A percentile compares a stretch with the other conserved stretches of the same genome.
phyloP scores from a whole-genome alignment of 169 alveolate genomes.

The Eimeria necatrix region DNA sequence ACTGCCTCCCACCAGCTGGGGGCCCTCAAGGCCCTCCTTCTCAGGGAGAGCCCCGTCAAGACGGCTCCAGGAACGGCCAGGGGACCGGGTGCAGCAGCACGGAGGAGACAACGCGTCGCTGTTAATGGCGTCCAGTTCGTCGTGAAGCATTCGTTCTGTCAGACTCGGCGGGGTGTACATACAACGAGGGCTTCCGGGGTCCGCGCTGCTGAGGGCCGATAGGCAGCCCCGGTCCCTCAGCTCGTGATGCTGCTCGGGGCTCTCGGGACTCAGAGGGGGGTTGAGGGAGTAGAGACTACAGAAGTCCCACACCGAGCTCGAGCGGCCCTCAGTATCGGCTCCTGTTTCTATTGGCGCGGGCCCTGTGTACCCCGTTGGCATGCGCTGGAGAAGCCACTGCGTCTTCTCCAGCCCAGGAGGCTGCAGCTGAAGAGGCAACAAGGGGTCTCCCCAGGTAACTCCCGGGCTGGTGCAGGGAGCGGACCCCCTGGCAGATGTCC shows the following conservation, averaged over 20 bases:
- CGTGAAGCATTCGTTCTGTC: not conserved
- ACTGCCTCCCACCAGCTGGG: not conserved
- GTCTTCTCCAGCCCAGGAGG: not conserved
- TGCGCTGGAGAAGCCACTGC: slow-evolving; percentile 3
- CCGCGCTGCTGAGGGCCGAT: not conserved
- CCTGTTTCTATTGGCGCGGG: not conserved
- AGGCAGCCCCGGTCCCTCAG: slow-evolving; percentile 8
- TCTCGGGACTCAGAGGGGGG: not conserved
- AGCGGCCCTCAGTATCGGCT: not conserved
- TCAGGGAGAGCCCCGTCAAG: not conserved
- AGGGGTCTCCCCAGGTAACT: not conserved
- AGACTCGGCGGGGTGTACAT: not conserved
- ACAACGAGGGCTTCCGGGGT: not conserved
- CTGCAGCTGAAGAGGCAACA: not conserved
- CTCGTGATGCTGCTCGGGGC: slow-evolving; percentile 2
- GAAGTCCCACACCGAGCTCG: slow-evolving; percentile 36
- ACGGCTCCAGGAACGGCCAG: not conserved
- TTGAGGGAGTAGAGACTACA: slow-evolving; percentile 26
- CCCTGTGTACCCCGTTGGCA: not conserved
- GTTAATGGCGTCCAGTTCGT: not conserved
- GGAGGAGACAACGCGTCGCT: not conserved
- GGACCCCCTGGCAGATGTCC: not conserved
- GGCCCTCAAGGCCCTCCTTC: not conserved
- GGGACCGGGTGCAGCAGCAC: slow-evolving; percentile 66
- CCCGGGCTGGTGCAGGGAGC: not conserved